These are phyloP conservation scores for Drosera capensis DNA, from an alignment of 148 eudicot species.

Conservation along the genomic window DNA sequence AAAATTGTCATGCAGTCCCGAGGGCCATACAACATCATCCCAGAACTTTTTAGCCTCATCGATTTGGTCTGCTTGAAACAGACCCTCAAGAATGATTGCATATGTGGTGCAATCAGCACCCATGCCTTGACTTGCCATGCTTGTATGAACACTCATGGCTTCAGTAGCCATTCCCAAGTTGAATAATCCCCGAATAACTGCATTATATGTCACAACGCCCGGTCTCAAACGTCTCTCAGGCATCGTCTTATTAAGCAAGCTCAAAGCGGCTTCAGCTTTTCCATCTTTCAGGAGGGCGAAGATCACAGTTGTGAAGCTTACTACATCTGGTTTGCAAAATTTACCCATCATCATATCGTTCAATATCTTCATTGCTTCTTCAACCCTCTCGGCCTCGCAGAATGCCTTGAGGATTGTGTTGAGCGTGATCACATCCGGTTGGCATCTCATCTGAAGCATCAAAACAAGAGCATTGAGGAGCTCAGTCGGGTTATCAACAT, in stretches of 20 bases:
- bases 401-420: conserved; percentile 70
- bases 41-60: conserved; percentile 64
- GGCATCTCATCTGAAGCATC: conserved; percentile 54
- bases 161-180: conserved; percentile 27
- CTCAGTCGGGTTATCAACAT: conserved; percentile 41
- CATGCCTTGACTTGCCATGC: conserved; percentile 32
- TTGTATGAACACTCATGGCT: conserved; percentile 43
- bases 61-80: conserved; percentile 32
- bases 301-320: conserved; percentile 65
- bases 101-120: conserved; percentile 52
- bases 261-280: conserved; percentile 34
- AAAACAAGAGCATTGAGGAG: conserved; percentile 50
- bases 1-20: conserved; percentile 52
- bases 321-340: conserved; percentile 58
- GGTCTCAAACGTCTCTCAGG: conserved; percentile 47
- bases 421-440: conserved; percentile 65
- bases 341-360: conserved; percentile 65
- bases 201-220: conserved; percentile 66
- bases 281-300: conserved; percentile 46
- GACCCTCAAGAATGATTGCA: conserved; percentile 49
- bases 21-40: conserved; percentile 71
- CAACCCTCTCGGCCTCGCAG: conserved; percentile 52
- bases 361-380: conserved; percentile 46
- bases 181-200: conserved; percentile 46
- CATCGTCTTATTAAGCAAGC: conserved; percentile 45